Conservation (phyloP, 2,329 filamentous ascomycete genomes). For the Aspergillus tubingensis region DNA sequence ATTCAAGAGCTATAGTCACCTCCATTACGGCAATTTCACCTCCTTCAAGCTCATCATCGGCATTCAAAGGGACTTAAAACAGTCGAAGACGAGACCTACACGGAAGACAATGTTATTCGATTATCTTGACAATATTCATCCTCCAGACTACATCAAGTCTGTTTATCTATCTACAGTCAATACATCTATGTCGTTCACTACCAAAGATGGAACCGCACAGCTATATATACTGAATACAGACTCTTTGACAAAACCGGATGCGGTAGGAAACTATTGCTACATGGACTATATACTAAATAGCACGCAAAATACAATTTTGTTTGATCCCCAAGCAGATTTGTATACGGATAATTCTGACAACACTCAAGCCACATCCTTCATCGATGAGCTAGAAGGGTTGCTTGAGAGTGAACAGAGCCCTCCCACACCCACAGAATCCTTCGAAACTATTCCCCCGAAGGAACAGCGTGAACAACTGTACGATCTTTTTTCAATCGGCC, state of each 20-base stretch:
- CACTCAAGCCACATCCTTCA: not conserved
- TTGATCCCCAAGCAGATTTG: not conserved
- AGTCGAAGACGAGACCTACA: not conserved
- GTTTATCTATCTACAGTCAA: conserved; percentile 25
- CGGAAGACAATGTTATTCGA: conserved; percentile 23
- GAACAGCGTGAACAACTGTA: not conserved
- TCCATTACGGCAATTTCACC: conserved; percentile 3
- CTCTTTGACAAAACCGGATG: not conserved
- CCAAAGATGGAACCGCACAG: not conserved
- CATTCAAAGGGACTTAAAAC: conserved; percentile 17
- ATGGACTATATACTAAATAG: not conserved
- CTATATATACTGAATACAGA: not conserved
- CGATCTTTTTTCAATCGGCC: conserved; percentile 29
- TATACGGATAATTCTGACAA: accelerated
- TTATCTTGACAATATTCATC: conserved; percentile 16
- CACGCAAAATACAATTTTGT: not conserved
- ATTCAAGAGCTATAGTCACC: conserved; percentile 20
- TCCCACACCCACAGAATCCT: not conserved
- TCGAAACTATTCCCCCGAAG: too few species aligned
- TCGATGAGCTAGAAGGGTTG: conserved; percentile 2
- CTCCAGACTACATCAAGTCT: conserved; percentile 20
- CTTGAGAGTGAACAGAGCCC: not conserved
- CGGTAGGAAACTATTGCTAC: not conserved
- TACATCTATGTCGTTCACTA: conserved; percentile 21
- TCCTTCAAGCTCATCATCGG: conserved; percentile 24